Evolutionary conservation across 2,329 filamentous ascomycete genomes (phyloP), one percentile per base, ranked within the genome.

Genomic region (Penicillium glabrum): DNA sequence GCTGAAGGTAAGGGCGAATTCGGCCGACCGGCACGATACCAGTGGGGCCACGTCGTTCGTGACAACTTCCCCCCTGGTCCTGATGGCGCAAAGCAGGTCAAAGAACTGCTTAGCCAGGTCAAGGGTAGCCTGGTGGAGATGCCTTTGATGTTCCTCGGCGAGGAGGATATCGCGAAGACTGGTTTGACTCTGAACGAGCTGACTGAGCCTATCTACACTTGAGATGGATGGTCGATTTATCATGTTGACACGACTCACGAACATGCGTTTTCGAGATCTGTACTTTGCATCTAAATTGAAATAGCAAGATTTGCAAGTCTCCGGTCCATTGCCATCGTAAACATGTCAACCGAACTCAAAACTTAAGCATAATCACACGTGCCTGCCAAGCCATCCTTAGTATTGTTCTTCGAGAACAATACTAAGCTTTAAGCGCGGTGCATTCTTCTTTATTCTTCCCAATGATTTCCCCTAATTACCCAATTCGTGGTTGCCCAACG

Each of bases 41-140:
- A 88, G 69, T 93, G 92, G 76, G 93, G 93, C 0, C 93, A 97
- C 77, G 90, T 96, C 2, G 89, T 96, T 46, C 86, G 85, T 68
- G 88, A 90, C 51, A 86, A 93, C 68, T 90, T 96, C 73, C 69
- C 77, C 1, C 72, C 74, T 27, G 79, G 79, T 3, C 80, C 83
- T 0, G 84, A 88, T 61, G 90, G 93, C 8, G 86, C 88, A 45
- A 78, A 78, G n/a, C 87, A 90, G 71, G 80, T 92, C 57, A 92
- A 91, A 77, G 84, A 88, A 50, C 83, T 86, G 76, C 77, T 93
- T 53, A 80, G 81, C 54, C 81, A 84, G 53, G 80, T 93, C 39
- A 83, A 86, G 58, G 89, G 89, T 2, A 89, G 83, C 9, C 75
- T 92, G 46, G 89, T 97, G 8, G 90, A 96, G 80, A 97, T 97